Conservation (phyloP, 371 early-diverging fungal genomes). For the Mortierella sp. region DNA sequence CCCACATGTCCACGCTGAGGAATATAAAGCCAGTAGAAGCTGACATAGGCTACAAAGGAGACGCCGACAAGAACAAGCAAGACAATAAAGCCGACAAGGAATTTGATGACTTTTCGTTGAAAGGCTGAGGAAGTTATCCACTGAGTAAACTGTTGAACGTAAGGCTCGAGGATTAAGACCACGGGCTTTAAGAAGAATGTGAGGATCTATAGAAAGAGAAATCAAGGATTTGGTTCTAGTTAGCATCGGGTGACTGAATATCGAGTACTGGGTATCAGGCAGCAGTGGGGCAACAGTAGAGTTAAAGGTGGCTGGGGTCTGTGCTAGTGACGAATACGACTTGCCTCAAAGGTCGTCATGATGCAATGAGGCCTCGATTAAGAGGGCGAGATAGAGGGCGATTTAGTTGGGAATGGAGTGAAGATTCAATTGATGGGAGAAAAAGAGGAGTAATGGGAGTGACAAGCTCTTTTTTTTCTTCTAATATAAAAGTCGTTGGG, state of each 20-base stretch:
- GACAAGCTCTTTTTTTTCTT: neutral
- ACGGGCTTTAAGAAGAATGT: constrained; percentile 57
- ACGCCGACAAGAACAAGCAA: constrained; percentile 52
- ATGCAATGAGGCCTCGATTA: constrained; percentile 2
- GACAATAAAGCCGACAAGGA: constrained; percentile 46
- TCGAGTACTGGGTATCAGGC: neutral
- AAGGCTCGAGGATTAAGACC: constrained; percentile 51
- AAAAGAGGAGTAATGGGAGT: neutral
- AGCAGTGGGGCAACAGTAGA: neutral
- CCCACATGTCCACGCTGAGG: constrained; percentile 67
- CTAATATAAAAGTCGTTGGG: neutral
- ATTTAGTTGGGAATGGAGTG: neutral
- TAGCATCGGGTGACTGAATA: constrained; percentile 8
- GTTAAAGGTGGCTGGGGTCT: neutral
- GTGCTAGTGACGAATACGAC: neutral
- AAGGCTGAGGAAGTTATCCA: constrained; percentile 55
- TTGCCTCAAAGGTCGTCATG: constrained; percentile 52
- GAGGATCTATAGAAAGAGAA: constrained; percentile 39
- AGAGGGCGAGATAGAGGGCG: neutral
- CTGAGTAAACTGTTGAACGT: constrained; percentile 46
- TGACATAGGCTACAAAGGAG: constrained; percentile 59
- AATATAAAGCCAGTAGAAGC: constrained; percentile 69
- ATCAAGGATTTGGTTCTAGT: neutral
- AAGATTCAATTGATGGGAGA: constrained; percentile 4
- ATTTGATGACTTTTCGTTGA: constrained; percentile 55